phyloP scores from a whole-genome alignment of 108 stramenopile species.

The Pseudonitzschia multiseries region DNA sequence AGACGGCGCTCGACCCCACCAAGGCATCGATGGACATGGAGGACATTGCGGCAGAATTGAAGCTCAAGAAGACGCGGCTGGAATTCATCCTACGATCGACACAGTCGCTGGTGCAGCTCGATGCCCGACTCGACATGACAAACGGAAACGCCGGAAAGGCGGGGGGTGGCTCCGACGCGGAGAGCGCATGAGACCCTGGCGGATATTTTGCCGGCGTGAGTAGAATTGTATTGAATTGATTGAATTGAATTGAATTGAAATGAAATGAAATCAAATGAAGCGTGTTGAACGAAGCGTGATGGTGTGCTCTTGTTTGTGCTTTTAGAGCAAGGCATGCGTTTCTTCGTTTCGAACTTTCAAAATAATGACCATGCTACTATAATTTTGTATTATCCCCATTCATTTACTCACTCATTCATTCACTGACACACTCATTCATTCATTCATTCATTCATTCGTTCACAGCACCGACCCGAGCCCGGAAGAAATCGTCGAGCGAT shows the following conservation, averaged over 20 bases:
- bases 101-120: conserved; percentile 48
- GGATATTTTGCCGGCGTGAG: conserved; percentile 28
- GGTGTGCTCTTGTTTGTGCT: no score
- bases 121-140: conserved; percentile 36
- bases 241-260: conserved; percentile 11
- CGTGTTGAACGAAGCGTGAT: no score
- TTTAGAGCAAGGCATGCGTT: no score
- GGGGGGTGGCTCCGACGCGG: conserved; percentile 39
- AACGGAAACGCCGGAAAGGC: conserved; percentile 50
- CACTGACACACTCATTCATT: no score
- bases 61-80: conserved; percentile 48
- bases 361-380: no score
- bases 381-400: no score
- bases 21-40: conserved; percentile 26
- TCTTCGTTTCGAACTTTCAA: no score
- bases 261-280: conserved; percentile 4
- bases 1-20: conserved; percentile 17
- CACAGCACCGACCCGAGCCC: conserved; percentile 50
- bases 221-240: no score
- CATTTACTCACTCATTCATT: no score
- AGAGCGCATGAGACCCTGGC: conserved; percentile 38
- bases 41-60: conserved; percentile 51
- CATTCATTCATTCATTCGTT: no score
- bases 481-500: conserved; percentile 74
- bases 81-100: conserved; percentile 62